Conservation (phyloP, 2,329 filamentous ascomycete genomes). For the Apiospora phragmitis region DNA sequence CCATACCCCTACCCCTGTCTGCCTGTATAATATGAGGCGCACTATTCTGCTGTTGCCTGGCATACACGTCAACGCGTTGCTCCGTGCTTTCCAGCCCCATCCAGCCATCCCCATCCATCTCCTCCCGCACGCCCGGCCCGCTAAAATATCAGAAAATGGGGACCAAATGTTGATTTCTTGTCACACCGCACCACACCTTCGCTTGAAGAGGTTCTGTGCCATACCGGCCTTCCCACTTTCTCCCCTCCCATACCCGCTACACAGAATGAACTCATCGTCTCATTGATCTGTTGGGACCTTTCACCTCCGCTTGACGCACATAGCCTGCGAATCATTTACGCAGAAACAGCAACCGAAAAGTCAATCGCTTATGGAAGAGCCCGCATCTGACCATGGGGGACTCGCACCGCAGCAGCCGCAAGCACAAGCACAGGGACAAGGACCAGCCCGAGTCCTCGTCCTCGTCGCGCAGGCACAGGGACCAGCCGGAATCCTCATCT, state of each 20-base stretch:
- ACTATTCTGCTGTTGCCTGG: neutral
- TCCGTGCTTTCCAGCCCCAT: neutral
- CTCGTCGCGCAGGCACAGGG: neutral
- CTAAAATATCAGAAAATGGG: neutral
- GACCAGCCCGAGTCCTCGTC: neutral
- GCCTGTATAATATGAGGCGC: neutral
- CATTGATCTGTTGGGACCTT: neutral
- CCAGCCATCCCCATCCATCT: too few relatives aligned
- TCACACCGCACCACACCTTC: neutral
- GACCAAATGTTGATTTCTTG: slow-evolving; percentile 4
- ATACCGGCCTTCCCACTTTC: neutral
- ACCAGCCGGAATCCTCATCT: neutral
- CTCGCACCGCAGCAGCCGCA: neutral
- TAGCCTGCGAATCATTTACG: neutral
- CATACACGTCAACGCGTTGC: neutral
- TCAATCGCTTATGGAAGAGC: neutral
- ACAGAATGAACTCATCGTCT: neutral
- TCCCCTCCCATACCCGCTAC: neutral
- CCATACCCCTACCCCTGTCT: neutral
- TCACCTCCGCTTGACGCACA: neutral
- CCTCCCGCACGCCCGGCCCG: neutral
- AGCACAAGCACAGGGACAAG: neutral
- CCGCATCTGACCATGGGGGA: neutral
- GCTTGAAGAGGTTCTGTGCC: neutral
- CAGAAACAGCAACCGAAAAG: neutral